Percentiles rank a stretch among this genome's conserved stretches.
Conservation (phyloP, 2,329 filamentous ascomycete genomes). For the Colletotrichum sp. region DNA sequence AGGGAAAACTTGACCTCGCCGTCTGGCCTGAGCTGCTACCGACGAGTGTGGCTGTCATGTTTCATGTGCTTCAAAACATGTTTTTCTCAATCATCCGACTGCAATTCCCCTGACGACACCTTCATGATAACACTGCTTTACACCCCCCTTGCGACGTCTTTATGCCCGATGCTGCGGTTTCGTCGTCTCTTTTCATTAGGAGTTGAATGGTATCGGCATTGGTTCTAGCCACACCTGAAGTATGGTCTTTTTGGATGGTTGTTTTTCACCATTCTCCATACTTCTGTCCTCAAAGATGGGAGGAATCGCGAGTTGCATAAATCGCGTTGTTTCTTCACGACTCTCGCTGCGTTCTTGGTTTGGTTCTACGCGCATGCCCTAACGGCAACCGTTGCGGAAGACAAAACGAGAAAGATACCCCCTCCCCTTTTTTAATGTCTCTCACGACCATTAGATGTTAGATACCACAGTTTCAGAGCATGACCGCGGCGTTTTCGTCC, state of each 20-base stretch:
- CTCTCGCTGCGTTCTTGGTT: not conserved
- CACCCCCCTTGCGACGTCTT: not conserved
- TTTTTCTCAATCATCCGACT: slow-evolving; percentile 72
- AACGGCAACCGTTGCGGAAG: not conserved
- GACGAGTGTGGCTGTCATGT: slow-evolving; percentile 67
- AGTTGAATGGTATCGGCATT: not conserved
- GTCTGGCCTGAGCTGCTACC: slow-evolving; percentile 73
- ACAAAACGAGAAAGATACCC: slow-evolving; percentile 18
- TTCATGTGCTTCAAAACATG: slow-evolving; percentile 76
- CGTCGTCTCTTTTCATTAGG: not conserved
- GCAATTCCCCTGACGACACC: slow-evolving; percentile 49
- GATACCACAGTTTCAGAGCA: slow-evolving; percentile 8
- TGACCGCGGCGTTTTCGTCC: not conserved
- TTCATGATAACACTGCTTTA: not conserved
- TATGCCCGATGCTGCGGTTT: not conserved
- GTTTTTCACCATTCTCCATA: not conserved
- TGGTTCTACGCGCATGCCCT: not conserved
- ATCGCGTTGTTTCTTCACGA: not conserved
- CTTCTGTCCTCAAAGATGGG: not conserved
- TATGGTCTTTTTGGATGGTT: not conserved
- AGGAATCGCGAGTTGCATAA: not conserved
- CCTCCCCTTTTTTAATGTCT: not conserved
- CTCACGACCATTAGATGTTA: slow-evolving; percentile 3
- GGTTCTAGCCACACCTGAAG: not conserved
- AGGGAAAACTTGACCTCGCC: slow-evolving; percentile 68